Percentiles rank a stretch among this genome's conserved stretches.
Conservation (phyloP, 176 grass and related monocot species). For the Poa annua region DNA sequence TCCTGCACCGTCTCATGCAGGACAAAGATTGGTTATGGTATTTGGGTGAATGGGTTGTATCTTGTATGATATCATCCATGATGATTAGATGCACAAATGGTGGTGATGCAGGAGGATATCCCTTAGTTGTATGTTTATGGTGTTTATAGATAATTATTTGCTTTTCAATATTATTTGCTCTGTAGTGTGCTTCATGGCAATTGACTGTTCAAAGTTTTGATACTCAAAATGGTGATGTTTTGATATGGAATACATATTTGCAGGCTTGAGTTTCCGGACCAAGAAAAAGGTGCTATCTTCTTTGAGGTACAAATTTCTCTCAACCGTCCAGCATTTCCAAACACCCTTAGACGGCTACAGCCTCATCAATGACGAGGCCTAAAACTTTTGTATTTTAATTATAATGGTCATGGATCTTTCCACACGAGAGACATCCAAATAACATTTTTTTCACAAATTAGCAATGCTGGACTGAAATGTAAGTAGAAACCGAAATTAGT, state of each 20-base stretch:
- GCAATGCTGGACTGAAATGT: background rate
- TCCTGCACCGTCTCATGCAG: slow-evolving; percentile 6
- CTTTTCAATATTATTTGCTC: slow-evolving; percentile 7
- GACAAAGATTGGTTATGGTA: slow-evolving; percentile 25
- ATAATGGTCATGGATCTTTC: slow-evolving; percentile 15
- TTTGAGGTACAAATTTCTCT: slow-evolving; percentile 65
- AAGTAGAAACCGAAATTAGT: background rate
- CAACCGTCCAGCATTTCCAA: background rate
- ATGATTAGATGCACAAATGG: slow-evolving; percentile 40
- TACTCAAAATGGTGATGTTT: slow-evolving; percentile 34
- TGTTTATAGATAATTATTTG: slow-evolving; percentile 7
- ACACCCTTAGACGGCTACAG: slow-evolving; percentile 20
- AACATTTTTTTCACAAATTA: slow-evolving; percentile 19
- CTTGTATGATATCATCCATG: background rate
- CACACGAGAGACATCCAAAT: background rate
- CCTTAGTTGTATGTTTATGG: background rate
- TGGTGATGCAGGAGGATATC: slow-evolving; percentile 13
- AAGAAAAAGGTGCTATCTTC: slow-evolving; percentile 82
- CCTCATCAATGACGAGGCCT: slow-evolving; percentile 36
- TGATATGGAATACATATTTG: slow-evolving; percentile 40
- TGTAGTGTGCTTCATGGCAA: slow-evolving; percentile 27
- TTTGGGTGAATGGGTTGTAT: slow-evolving; percentile 14
- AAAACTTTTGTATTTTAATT: background rate
- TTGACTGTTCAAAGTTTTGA: slow-evolving; percentile 14
- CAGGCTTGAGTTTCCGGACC: slow-evolving; percentile 89